Base-by-base conservation (phyloP, 179 eudicot genomes). In the Gypsophila paniculata region DNA sequence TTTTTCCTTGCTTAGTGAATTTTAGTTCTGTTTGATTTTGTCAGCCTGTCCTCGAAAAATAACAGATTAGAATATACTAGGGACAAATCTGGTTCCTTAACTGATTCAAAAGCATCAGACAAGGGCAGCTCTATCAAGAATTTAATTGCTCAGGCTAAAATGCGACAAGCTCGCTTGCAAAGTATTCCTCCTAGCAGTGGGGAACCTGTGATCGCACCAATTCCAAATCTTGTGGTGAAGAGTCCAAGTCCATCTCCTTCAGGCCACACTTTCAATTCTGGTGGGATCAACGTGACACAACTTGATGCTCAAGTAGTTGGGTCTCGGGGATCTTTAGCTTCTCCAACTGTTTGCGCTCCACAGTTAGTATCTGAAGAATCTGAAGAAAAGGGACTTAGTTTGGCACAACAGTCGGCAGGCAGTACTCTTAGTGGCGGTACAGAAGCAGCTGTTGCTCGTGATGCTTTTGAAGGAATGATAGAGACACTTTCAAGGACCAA, bases 391-490 rank as follows among this genome's bases (percentile, higher is more conserved):
- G 82, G 88, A 75, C 68, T 72, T 32, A 78, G 86, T 72, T 87
- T 87, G 48, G 91, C 83, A 44, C 83, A 77, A 54, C 85, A 70
- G 51, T 76, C 79, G 77, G 85, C 87, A 61, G 90, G 81, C 65
- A 86, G 88, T 65, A 80, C 89, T 22, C 85, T 90, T 39, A 91
- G 96, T 82, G 96, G 92, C 62, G 94, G 88, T 62, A 94, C 96
- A 46, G 99, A 94, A 73, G 99, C 99, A 58, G 91, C 97, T 77
- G 94, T 94, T 87, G 96, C 96, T 68, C 97, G 99, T 72, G 99
- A 94, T 85, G 96, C 99, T 78, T 94, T 94, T 82, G 99, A 94
- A 82, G 99, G 99, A 73, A 94, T 94, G 99, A 88, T 94, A 78
- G 99, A 94, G 84, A 94, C 99, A 65, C 80, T 94, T 72, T 89